These are phyloP conservation scores for Mortierella sp. DNA, from an alignment of 371 early-diverging fungal genomes.

Conservation along the genomic window DNA sequence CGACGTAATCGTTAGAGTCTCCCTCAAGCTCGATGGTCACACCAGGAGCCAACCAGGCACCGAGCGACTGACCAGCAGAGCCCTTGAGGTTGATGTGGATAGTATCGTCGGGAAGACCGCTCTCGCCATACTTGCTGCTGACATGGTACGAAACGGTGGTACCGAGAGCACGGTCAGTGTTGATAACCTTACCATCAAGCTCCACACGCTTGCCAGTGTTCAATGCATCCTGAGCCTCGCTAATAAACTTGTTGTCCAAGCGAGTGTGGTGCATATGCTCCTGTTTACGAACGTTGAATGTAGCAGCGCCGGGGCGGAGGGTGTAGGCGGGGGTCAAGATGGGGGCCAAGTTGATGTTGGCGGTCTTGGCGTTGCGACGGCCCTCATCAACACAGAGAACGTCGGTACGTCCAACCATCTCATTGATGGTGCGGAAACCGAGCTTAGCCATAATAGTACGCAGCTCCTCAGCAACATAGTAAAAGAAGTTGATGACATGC, in stretches of 20 bases:
- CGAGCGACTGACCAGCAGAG: slow-evolving; percentile 97
- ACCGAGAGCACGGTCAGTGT: slow-evolving; percentile 96
- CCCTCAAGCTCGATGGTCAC: slow-evolving; percentile 94
- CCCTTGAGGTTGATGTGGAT: slow-evolving; percentile 89
- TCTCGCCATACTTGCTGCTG: slow-evolving; percentile 83
- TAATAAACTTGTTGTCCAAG: slow-evolving; percentile 86
- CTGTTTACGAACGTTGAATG: slow-evolving; percentile 83
- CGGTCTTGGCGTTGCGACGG: slow-evolving; percentile 85
- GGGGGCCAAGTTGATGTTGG: slow-evolving; percentile 85
- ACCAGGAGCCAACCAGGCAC: slow-evolving; percentile 95
- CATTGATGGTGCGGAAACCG: slow-evolving; percentile 92
- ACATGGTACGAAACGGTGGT: slow-evolving; percentile 92
- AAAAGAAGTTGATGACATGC: slow-evolving; percentile 97
- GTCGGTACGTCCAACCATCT: slow-evolving; percentile 96
- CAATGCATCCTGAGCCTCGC: slow-evolving; percentile 82
- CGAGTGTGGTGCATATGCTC: slow-evolving; percentile 89
- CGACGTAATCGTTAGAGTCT: slow-evolving; percentile 98
- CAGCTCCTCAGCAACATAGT: slow-evolving; percentile 95
- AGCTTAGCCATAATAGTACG: slow-evolving; percentile 93
- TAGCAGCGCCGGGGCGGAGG: slow-evolving; percentile 90
- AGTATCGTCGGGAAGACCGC: slow-evolving; percentile 88
- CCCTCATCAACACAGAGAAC: slow-evolving; percentile 80
- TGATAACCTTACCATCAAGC: slow-evolving; percentile 81
- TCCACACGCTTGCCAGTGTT: slow-evolving; percentile 68
- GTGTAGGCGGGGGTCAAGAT: slow-evolving; percentile 91